A percentile compares a stretch with the other conserved stretches of the same genome.
Evolutionary conservation across 2,329 filamentous ascomycete genomes (phyloP).

Genomic region (Stachybotrys chlorohalonatus): DNA sequence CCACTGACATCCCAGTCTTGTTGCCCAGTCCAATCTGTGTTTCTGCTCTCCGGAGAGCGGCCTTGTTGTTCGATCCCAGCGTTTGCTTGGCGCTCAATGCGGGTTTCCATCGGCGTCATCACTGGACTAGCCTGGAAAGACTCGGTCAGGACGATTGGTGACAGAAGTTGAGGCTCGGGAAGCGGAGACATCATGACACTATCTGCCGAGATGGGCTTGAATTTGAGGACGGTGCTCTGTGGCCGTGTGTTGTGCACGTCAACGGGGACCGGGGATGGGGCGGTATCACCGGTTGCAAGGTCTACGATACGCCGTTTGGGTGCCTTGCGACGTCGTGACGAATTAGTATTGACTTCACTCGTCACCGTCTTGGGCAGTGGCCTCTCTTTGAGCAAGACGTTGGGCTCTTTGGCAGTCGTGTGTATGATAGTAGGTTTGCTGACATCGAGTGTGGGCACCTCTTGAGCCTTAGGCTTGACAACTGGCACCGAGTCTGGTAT

Average conservation of each 20-base stretch:
- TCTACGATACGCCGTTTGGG: slow-evolving; percentile 58
- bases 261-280: slow-evolving; percentile 16
- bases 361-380: slow-evolving; percentile 41
- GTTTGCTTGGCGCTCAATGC: background rate
- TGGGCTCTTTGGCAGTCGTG: slow-evolving; percentile 36
- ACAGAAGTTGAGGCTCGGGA: slow-evolving; percentile 24
- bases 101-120: background rate
- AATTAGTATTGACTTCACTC: slow-evolving; percentile 49
- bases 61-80: slow-evolving; percentile 6
- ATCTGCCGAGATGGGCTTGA: slow-evolving; percentile 11
- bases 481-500: slow-evolving; percentile 70
- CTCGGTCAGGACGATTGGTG: slow-evolving; percentile 16
- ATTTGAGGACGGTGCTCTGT: slow-evolving; percentile 8
- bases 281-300: slow-evolving; percentile 43
- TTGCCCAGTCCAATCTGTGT: slow-evolving; percentile 28
- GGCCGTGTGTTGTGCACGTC: slow-evolving; percentile 13
- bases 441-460: slow-evolving; percentile 54
- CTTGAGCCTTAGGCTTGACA: slow-evolving; percentile 58
- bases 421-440: slow-evolving; percentile 58
- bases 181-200: slow-evolving; percentile 27
- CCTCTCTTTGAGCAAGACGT: slow-evolving; percentile 51
- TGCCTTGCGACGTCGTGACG: slow-evolving; percentile 50
- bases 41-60: slow-evolving; percentile 7
- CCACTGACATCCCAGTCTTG: slow-evolving; percentile 59
- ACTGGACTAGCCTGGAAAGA: background rate